phyloP scores from a whole-genome alignment of 139 green algal species.

The Mesostigma viride region DNA sequence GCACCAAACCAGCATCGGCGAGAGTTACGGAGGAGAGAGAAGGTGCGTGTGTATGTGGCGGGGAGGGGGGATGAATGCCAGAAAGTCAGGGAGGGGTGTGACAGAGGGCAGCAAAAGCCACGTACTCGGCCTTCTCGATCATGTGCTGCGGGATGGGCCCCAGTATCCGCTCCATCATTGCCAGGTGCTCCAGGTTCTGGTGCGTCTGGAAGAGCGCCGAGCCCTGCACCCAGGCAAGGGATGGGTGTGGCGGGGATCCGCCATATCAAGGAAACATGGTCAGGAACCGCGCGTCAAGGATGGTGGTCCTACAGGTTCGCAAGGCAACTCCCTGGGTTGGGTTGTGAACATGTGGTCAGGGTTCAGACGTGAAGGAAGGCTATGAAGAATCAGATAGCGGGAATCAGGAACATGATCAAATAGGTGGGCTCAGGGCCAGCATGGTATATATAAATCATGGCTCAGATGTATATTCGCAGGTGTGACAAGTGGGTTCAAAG shows the following conservation, averaged over 20 bases:
- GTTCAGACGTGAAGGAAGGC: no score
- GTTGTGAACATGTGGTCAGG: no score
- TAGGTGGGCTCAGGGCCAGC: no score
- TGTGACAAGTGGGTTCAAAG: no score
- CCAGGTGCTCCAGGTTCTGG: constrained; percentile 96
- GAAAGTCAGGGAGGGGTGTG: neutral
- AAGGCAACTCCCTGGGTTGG: no score
- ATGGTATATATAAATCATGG: no score
- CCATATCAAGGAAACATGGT: neutral
- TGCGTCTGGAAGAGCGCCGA: constrained; percentile 92
- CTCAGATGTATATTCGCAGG: no score
- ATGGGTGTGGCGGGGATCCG: neutral
- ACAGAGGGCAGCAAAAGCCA: neutral
- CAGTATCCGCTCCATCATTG: constrained; percentile 93
- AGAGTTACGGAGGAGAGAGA: neutral
- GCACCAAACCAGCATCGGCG: neutral
- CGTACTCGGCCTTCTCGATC: constrained; percentile 29
- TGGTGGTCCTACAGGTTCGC: no score
- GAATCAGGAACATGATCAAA: no score
- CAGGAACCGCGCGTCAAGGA: no score
- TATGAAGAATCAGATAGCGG: no score
- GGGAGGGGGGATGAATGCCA: neutral
- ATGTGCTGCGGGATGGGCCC: constrained; percentile 53
- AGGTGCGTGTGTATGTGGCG: neutral
- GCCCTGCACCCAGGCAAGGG: constrained; percentile 21